Base-by-base conservation (phyloP, 2,329 filamentous ascomycete genomes). In the Aspergillus calidoustus region DNA sequence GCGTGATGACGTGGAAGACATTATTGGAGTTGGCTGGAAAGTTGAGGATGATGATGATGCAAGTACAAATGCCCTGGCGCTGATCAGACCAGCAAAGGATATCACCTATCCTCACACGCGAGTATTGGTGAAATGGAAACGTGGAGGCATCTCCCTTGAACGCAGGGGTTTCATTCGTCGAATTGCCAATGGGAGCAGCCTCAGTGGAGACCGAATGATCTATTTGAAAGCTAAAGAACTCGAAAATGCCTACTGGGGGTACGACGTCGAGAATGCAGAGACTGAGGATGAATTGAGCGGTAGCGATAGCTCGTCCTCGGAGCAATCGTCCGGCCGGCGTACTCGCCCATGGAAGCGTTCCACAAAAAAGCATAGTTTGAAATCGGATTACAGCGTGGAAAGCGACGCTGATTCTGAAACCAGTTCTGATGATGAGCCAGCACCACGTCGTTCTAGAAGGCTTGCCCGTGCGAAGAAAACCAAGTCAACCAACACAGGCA, bases 11-110 rank as follows among this genome's bases (percentile, higher is more conserved):
- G 58, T 69, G 3, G 22, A 54, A 13, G 53, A 61, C 53, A 64
- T 68, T 17, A 50, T 66, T 47, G 57, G 67, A 1, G 53, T 69
- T 15, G 61, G 65, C 15, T 69, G 52, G 65, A 68, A 69, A 34
- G 44, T 69, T 52, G 58, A 66, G 43, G 64, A 62, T 8, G 63
- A 69, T 31, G 44, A 60, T 38, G 52, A 66, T 58, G 52, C 13
- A 19, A 43, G 54, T 46, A 38, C 56, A 6, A 59, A 69, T 59
- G 43, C 64, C 44, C 54, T 66, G 7, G 50, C 53, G 28, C 30
- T 60, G 1, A 51, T 68, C 23, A 49, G 43, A 15, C 64, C 67
- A 9, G 48, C 15, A 17, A 52, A 54, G 47, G 52, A 55, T 2
- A 23, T 43, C 15, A 23, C 34, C 6, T 68, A 66, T 53, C 65